Conservation (phyloP, 805 yeast genomes). For the Saccharomycopsis oosterbeekiorum region DNA sequence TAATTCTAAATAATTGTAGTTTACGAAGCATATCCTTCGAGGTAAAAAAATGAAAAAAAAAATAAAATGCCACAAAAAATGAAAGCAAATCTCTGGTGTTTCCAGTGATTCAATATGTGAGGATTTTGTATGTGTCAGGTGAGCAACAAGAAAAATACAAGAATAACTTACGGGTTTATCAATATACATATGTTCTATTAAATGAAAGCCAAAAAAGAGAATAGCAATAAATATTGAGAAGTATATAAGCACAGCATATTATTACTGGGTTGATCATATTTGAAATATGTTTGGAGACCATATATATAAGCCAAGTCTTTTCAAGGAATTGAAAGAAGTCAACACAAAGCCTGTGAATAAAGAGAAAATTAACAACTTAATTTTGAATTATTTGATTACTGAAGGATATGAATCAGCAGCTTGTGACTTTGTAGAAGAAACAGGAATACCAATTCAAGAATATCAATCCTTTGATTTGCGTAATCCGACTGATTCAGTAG, state of each 20-base stretch:
- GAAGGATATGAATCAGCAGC: slow-evolving; percentile 74
- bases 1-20: no score
- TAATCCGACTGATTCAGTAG: not conserved
- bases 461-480: not conserved
- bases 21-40: no score
- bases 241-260: no score
- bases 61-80: no score
- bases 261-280: not conserved
- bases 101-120: no score
- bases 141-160: no score
- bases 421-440: slow-evolving; percentile 47
- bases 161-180: no score
- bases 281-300: not conserved
- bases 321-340: not conserved
- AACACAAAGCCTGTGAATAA: slow-evolving; percentile 7
- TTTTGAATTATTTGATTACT: slow-evolving; percentile 64
- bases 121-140: no score
- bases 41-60: no score
- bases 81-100: no score
- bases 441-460: slow-evolving; percentile 23
- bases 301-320: not conserved
- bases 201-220: not conserved
- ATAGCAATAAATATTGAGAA: not conserved
- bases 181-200: not conserved
- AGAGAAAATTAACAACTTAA: slow-evolving; percentile 37